These are phyloP conservation scores for Stemphylium lycopersici DNA, from an alignment of 2,329 filamentous ascomycete genomes.

Conservation along the genomic window DNA sequence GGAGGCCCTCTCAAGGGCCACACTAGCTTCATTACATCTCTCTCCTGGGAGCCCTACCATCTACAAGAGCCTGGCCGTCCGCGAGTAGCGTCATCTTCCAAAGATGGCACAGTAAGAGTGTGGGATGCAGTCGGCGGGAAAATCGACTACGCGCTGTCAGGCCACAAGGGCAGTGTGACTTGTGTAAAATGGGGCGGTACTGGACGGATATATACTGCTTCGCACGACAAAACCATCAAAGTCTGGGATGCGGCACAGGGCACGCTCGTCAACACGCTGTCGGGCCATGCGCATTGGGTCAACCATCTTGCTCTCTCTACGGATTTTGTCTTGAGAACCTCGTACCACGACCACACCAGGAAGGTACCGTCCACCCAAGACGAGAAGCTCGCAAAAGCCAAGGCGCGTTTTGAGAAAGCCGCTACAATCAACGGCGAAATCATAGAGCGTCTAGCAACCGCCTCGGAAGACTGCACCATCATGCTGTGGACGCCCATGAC, in stretches of 20 bases:
- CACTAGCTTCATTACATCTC: slow-evolving; percentile 83
- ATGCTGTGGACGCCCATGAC: slow-evolving; percentile 86
- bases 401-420: slow-evolving; percentile 83
- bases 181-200: slow-evolving; percentile 96
- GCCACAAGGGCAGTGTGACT: slow-evolving; percentile 86
- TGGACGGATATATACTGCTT: slow-evolving; percentile 61
- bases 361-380: slow-evolving; percentile 71
- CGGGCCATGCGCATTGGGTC: slow-evolving; percentile 89
- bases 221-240: slow-evolving; percentile 90
- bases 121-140: slow-evolving; percentile 82
- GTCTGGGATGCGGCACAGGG: slow-evolving; percentile 86
- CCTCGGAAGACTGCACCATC: slow-evolving; percentile 95
- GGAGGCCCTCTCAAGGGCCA: slow-evolving; percentile 82
- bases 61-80: slow-evolving; percentile 75
- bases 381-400: slow-evolving; percentile 75
- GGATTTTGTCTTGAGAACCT: slow-evolving; percentile 85
- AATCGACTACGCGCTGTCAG: slow-evolving; percentile 81
- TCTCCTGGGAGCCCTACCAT: slow-evolving; percentile 95
- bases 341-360: slow-evolving; percentile 81
- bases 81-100: slow-evolving; percentile 83
- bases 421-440: slow-evolving; percentile 77
- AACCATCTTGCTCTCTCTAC: slow-evolving; percentile 94
- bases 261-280: slow-evolving; percentile 78
- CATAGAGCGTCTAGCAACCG: slow-evolving; percentile 84
- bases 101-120: slow-evolving; percentile 85